Evolutionary conservation across 371 early-diverging fungal species (phyloP).

Genomic region (Encephalitozoon intestinalis): DNA sequence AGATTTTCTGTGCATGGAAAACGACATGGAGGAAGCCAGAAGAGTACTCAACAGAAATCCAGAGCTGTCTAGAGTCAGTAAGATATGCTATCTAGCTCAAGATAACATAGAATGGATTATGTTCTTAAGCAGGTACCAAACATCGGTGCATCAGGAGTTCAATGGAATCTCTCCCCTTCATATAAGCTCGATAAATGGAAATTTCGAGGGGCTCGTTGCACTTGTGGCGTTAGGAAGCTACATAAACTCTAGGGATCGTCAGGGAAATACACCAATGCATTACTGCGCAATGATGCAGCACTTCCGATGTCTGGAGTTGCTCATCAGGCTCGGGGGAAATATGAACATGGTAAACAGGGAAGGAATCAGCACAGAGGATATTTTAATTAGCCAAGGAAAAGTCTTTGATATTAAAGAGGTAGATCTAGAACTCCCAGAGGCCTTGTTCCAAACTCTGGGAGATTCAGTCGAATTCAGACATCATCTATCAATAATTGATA

Average conservation of each 20-base stretch:
- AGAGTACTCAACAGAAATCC: slow-evolving; percentile 34
- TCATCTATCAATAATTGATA: not conserved
- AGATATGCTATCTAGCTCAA: slow-evolving; percentile 28
- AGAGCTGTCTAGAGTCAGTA: slow-evolving; percentile 12
- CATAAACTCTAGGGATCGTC: not conserved
- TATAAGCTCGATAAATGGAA: not conserved
- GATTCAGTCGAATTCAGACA: not conserved
- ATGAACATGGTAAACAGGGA: slow-evolving; percentile 16
- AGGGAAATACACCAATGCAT: slow-evolving; percentile 28
- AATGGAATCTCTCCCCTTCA: slow-evolving; percentile 45
- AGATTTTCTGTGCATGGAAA: slow-evolving; percentile 43
- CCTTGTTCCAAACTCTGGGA: not conserved
- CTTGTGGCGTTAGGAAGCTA: not conserved
- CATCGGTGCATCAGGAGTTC: slow-evolving; percentile 15
- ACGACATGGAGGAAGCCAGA: not conserved
- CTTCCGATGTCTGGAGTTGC: slow-evolving; percentile 4
- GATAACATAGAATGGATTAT: slow-evolving; percentile 14
- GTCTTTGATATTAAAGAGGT: not conserved
- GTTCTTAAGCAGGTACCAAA: slow-evolving; percentile 29
- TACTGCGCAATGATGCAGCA: slow-evolving; percentile 4
- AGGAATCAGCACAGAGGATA: not conserved
- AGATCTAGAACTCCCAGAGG: not conserved
- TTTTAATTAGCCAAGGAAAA: not conserved
- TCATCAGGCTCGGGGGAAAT: slow-evolving; percentile 26
- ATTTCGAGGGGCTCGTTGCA: slow-evolving; percentile 4